Percentiles rank a stretch among this genome's conserved stretches.
These are phyloP conservation scores for Stephanodiscus minutulus DNA, from an alignment of 108 stramenopile genomes.

Conservation along the genomic window DNA sequence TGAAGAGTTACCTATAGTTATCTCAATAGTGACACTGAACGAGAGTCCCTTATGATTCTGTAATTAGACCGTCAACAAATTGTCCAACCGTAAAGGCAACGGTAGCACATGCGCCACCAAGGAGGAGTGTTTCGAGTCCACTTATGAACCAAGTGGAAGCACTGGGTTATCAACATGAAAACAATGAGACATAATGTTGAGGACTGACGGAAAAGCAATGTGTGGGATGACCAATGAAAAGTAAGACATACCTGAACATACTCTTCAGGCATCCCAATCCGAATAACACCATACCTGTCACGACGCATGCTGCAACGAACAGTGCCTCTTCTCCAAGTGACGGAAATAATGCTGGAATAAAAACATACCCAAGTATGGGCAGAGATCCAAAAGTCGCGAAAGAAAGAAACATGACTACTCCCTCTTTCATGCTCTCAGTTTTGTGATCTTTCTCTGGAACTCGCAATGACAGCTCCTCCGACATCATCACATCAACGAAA, in stretches of 20 bases:
- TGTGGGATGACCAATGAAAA: not conserved
- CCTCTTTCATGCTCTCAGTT: conserved; percentile 86
- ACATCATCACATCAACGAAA: conserved; percentile 98
- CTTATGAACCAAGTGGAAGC: conserved; percentile 73
- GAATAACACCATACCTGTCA: conserved; percentile 86
- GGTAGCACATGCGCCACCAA: conserved; percentile 92
- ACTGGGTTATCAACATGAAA: conserved; percentile 23
- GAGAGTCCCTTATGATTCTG: not conserved
- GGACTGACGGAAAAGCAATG: not conserved
- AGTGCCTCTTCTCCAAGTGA: conserved; percentile 53
- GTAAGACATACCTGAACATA: conserved; percentile 74
- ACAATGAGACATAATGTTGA: conserved; percentile 2
- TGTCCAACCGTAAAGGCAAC: conserved; percentile 94
- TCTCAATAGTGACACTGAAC: not conserved
- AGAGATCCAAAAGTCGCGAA: conserved; percentile 90
- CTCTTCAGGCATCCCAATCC: conserved; percentile 90
- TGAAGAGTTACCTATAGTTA: not conserved
- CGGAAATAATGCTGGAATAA: conserved; percentile 73
- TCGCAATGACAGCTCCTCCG: conserved; percentile 92
- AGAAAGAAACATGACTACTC: conserved; percentile 89
- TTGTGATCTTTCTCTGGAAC: conserved; percentile 92
- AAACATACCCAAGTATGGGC: conserved; percentile 88
- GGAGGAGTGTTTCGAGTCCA: conserved; percentile 88
- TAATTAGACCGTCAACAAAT: conserved; percentile 59
- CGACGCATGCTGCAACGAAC: conserved; percentile 79